A percentile compares a stretch with the other conserved stretches of the same genome.
phyloP scores from a whole-genome alignment of 768 basidiomycete genomes.

The Punctularia strigosozonata region DNA sequence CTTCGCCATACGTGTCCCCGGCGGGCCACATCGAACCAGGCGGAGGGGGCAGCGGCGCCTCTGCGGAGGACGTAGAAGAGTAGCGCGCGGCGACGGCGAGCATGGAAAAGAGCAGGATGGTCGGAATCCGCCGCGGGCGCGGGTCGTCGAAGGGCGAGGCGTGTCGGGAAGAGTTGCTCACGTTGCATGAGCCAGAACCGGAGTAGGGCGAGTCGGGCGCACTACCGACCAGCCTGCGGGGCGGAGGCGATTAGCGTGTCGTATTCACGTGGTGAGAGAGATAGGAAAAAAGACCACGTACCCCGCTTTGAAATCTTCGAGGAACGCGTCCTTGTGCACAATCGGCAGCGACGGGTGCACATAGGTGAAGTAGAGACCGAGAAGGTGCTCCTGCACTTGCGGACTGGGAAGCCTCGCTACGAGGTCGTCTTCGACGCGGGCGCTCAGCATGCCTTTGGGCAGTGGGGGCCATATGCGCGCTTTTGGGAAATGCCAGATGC shows the following conservation, averaged over 20 bases:
- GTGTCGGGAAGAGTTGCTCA: constrained; percentile 12
- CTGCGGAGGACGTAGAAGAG: constrained; percentile 18
- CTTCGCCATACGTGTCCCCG: constrained; percentile 59
- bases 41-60: constrained; percentile 23
- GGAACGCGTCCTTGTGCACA: constrained; percentile 58
- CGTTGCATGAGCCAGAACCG: constrained; percentile 14
- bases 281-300: constrained; percentile 11
- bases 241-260: background rate
- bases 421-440: constrained; percentile 24
- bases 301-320: constrained; percentile 39
- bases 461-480: constrained; percentile 83
- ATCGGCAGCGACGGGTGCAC: constrained; percentile 76
- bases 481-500: constrained; percentile 79
- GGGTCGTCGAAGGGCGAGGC: constrained; percentile 27
- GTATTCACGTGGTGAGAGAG: too few species aligned
- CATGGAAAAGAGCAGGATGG: constrained; percentile 71
- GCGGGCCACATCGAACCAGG: constrained; percentile 69
- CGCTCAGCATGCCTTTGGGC: constrained; percentile 14
- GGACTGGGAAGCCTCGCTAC: constrained; percentile 40
- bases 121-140: constrained; percentile 37
- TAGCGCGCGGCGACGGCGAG: constrained; percentile 76
- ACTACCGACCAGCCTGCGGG: too few species aligned
- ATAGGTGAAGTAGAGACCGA: constrained; percentile 70
- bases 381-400: constrained; percentile 50
- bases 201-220: constrained; percentile 23